Evolutionary conservation across 768 basidiomycete genomes (phyloP), one percentile per base, ranked within the genome.

Genomic region (Amanita exitialis): DNA sequence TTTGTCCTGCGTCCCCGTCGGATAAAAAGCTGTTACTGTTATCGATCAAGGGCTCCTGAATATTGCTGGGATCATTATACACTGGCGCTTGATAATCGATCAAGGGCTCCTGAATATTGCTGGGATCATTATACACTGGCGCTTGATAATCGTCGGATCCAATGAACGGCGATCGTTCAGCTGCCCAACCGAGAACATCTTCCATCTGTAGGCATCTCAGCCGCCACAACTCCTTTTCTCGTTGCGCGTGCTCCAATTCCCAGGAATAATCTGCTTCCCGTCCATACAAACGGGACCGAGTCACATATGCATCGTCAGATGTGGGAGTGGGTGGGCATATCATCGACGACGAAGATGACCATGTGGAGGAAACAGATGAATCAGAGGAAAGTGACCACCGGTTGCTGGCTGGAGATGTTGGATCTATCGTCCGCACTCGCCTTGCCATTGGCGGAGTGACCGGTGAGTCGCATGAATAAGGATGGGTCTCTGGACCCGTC

Each of bases 321-420:
- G 7, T 39, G 12, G 48, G 48, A 28, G 35, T 38, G 4, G 47
- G 10, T 25, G 37, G 23, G 16, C 36, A 30, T 10, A 32, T 6
- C 25, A 38, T 41, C 8, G 48, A 28, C 6, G 48, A 41, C 6
- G 47, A 49, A 10, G 47, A 28, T n/a, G 37, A 27, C 47, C 47
- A 49, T 27, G 47, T 28, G 8, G 47, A 49, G 9, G 48, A 35
- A n/a, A 20, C 20, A n/a, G 48, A 49, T 8, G 48, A 49, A 8
- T 49, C 48, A 6, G 48, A 49, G 18, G 48, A 49, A 16, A 39
- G 41, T 9, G 48, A 49, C 48, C 48, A 42, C 27, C 38, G 23
- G 23, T 28, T 39, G 6, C n/a, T 41, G 6, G 37, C 27, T 12
- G 21, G 37, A 8, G 6, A 13, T 6, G 38, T 15, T 7, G 38